These are phyloP conservation scores for Schrenkiella parvula DNA, from an alignment of 345 rosid species.

Conservation along the genomic window DNA sequence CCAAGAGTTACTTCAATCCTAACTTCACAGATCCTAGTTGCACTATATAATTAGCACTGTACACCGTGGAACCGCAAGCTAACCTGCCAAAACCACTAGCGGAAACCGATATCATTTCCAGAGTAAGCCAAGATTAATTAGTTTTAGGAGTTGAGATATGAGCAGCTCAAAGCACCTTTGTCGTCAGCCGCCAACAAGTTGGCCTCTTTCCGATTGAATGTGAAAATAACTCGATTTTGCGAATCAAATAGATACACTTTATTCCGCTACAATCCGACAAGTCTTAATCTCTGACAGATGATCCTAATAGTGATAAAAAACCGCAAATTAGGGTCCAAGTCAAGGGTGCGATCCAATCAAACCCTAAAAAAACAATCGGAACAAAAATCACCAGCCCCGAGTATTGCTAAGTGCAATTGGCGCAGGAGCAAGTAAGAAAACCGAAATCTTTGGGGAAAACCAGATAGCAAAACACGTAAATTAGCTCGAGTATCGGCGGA, in stretches of 20 bases:
- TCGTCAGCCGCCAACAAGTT: conserved; percentile 25
- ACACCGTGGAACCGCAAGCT: conserved; percentile 16
- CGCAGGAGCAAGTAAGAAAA: not conserved
- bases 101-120: conserved; percentile 23
- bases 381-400: conserved; percentile 17
- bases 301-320: conserved; percentile 37
- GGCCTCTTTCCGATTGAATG: conserved; percentile 12
- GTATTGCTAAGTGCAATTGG: conserved; percentile 11
- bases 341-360: conserved; percentile 38
- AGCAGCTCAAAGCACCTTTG: conserved; percentile 30
- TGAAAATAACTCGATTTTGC: not conserved
- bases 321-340: conserved; percentile 40
- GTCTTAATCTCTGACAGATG: conserved; percentile 24
- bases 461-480: conserved; percentile 5
- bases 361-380: conserved; percentile 39
- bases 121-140: conserved; percentile 11
- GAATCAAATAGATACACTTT: conserved; percentile 4
- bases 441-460: conserved; percentile 9
- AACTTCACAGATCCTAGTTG: conserved; percentile 18
- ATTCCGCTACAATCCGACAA: conserved; percentile 23
- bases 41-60: conserved; percentile 18
- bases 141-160: conserved; percentile 4
- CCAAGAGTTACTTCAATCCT: conserved; percentile 24
- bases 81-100: conserved; percentile 32
- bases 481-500: conserved; percentile 15